Percentiles rank a stretch among this genome's conserved stretches.
phyloP scores from a whole-genome alignment of 345 rosid genomes.

The Brassica juncea region DNA sequence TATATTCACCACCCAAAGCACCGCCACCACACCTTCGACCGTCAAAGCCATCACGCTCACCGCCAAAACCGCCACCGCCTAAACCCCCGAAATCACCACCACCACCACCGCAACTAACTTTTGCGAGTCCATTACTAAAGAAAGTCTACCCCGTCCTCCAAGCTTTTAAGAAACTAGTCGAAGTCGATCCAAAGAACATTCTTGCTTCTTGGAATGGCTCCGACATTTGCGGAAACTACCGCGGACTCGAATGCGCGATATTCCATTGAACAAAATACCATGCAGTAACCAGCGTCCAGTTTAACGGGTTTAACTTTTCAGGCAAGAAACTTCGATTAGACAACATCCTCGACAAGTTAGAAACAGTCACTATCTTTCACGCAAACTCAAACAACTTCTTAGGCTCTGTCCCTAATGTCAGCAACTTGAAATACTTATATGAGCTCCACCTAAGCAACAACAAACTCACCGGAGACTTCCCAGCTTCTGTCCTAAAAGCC shows the following conservation, averaged over 20 bases:
- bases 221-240: constrained; percentile 58
- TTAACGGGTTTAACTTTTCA: constrained; percentile 63
- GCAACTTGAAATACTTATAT: constrained; percentile 60
- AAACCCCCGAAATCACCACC: background rate
- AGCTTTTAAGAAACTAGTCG: constrained; percentile 51
- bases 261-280: constrained; percentile 52
- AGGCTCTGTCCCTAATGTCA: constrained; percentile 56
- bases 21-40: background rate
- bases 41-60: background rate
- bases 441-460: constrained; percentile 91
- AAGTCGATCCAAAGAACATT: constrained; percentile 51
- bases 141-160: constrained; percentile 54
- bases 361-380: constrained; percentile 68
- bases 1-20: background rate
- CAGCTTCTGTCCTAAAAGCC: constrained; percentile 52
- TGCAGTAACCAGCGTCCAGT: constrained; percentile 71
- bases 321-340: constrained; percentile 53
- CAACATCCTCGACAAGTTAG: constrained; percentile 59
- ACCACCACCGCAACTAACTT: background rate
- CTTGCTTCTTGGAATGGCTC: constrained; percentile 61
- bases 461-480: constrained; percentile 67
- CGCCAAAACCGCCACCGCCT: background rate
- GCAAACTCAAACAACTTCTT: constrained; percentile 76
- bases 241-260: constrained; percentile 60
- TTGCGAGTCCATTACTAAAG: background rate